Percentiles rank a stretch among this genome's conserved stretches.
phyloP scores from a whole-genome alignment of 768 basidiomycete genomes.

The Naematelia encephala region DNA sequence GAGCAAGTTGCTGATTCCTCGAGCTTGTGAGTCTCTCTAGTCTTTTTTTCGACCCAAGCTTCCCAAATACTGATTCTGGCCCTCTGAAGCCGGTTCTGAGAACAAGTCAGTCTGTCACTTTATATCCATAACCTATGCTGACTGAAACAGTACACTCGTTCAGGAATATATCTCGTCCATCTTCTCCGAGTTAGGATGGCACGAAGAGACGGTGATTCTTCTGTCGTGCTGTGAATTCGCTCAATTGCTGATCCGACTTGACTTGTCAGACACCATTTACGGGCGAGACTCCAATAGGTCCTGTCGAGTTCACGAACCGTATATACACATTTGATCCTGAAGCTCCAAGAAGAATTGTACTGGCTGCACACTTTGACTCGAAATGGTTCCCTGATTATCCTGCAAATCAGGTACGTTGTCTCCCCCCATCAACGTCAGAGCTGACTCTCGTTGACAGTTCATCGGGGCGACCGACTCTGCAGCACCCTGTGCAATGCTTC shows the following conservation, averaged over 20 bases:
- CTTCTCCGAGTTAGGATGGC: slow-evolving; percentile 73
- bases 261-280: slow-evolving; percentile 64
- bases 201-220: slow-evolving; percentile 67
- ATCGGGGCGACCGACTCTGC: slow-evolving; percentile 97
- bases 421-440: background rate
- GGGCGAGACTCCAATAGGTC: slow-evolving; percentile 74
- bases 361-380: slow-evolving; percentile 93
- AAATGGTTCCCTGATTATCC: slow-evolving; percentile 75
- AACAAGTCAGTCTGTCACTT: slow-evolving; percentile 44
- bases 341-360: slow-evolving; percentile 71
- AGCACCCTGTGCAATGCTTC: slow-evolving; percentile 87
- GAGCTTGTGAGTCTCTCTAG: slow-evolving; percentile 60
- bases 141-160: slow-evolving; percentile 72
- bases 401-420: slow-evolving; percentile 63
- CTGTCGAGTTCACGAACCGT: slow-evolving; percentile 77
- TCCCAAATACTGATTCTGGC: slow-evolving; percentile 7
- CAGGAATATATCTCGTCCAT: slow-evolving; percentile 74
- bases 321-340: slow-evolving; percentile 92
- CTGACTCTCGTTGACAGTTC: slow-evolving; percentile 62
- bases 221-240: background rate
- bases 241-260: background rate
- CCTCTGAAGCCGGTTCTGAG: slow-evolving; percentile 49
- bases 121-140: slow-evolving; percentile 51
- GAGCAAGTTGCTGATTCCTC: slow-evolving; percentile 78
- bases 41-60: background rate